Conservation (phyloP, 1,139 yeast genomes). For the Suhomyces coccinellae region DNA sequence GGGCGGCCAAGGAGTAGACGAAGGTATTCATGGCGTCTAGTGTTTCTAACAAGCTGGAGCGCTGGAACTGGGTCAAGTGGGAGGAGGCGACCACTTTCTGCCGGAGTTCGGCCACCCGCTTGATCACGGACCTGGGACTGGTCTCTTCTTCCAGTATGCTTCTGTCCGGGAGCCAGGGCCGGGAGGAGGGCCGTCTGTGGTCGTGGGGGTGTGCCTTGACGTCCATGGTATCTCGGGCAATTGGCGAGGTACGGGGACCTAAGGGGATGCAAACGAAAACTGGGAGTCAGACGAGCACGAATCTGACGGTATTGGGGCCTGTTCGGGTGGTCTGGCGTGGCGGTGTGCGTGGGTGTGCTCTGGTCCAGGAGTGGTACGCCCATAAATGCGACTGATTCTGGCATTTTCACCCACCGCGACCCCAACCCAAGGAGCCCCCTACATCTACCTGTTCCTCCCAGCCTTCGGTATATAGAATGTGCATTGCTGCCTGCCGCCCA, state of each 20-base stretch:
- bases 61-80: conserved; percentile 15
- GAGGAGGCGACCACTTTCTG: conserved; percentile 6
- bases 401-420: not conserved
- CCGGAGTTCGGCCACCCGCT: conserved; percentile 6
- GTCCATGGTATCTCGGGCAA: not conserved
- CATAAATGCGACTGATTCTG: no score
- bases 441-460: not conserved
- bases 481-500: not conserved
- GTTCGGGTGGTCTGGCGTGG: no score
- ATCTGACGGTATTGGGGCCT: not conserved
- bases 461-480: not conserved
- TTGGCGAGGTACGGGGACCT: not conserved
- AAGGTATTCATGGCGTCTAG: conserved; percentile 12
- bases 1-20: conserved; percentile 14
- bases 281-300: not conserved
- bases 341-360: no score
- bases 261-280: not conserved
- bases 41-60: conserved; percentile 13
- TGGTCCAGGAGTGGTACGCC: no score
- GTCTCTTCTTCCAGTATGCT: conserved; percentile 1
- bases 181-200: not conserved
- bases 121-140: conserved; percentile 3
- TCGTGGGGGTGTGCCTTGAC: not conserved
- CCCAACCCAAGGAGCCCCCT: not conserved
- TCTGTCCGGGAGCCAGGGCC: not conserved